Percentiles rank a stretch among this genome's conserved stretches.
phyloP scores from a whole-genome alignment of 2,329 filamentous ascomycete genomes.

The Cladophialophora psammophila region DNA sequence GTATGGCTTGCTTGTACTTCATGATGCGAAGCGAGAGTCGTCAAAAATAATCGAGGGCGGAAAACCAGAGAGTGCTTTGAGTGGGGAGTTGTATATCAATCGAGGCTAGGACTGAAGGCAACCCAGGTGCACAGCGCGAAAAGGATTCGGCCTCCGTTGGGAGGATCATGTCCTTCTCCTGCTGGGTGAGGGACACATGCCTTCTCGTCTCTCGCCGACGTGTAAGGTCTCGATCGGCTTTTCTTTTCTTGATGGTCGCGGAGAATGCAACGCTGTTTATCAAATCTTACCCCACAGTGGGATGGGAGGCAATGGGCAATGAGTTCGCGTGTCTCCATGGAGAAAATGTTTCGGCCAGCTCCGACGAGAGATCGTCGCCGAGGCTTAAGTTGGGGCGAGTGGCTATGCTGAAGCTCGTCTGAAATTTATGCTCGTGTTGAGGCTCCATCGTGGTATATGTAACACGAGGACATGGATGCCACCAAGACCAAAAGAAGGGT shows the following conservation, averaged over 20 bases:
- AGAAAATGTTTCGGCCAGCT: background rate
- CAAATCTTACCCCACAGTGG: slow-evolving; percentile 9
- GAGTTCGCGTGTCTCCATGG: background rate
- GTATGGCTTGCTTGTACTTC: slow-evolving; percentile 33
- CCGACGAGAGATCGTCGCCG: background rate
- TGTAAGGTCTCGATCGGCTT: background rate
- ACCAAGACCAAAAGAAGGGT: slow-evolving; percentile 2
- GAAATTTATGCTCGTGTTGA: background rate
- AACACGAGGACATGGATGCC: background rate
- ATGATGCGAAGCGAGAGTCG: slow-evolving; percentile 8
- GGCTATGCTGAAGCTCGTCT: background rate
- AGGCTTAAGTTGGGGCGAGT: background rate
- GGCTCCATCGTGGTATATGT: background rate
- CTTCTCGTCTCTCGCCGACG: background rate
- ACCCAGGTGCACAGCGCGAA: background rate
- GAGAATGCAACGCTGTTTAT: slow-evolving; percentile 11
- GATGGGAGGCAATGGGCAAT: background rate
- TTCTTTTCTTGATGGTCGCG: background rate
- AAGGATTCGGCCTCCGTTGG: background rate
- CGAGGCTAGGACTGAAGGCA: background rate
- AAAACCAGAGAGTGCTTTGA: background rate
- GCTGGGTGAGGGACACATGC: background rate
- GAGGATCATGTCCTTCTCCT: slow-evolving; percentile 5
- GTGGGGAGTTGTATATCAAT: background rate
- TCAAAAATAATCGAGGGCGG: background rate